These are phyloP conservation scores for Amanita fuliginea DNA, from an alignment of 768 basidiomycete species.

Conservation along the genomic window DNA sequence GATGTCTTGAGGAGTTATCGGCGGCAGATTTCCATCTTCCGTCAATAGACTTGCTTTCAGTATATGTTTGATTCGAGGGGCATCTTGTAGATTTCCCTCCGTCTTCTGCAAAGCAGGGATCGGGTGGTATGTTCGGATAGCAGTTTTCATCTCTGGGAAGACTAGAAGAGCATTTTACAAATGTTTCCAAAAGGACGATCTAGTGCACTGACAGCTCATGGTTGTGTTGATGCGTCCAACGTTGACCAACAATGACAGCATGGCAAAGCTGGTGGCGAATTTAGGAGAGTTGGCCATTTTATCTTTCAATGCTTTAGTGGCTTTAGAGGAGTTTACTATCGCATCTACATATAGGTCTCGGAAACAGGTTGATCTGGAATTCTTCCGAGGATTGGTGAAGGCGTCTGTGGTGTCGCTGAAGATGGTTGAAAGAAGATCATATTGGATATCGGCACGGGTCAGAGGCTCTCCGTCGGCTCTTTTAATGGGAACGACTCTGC, in stretches of 20 bases:
- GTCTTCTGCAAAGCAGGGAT: slow-evolving; percentile 63
- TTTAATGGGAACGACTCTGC: slow-evolving; percentile 36
- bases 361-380: slow-evolving; percentile 37
- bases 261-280: slow-evolving; percentile 63
- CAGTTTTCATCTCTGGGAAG: slow-evolving; percentile 73
- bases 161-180: slow-evolving; percentile 26
- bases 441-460: slow-evolving; percentile 59
- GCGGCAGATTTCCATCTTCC: slow-evolving; percentile 30
- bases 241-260: slow-evolving; percentile 64
- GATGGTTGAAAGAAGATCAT: slow-evolving; percentile 67
- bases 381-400: slow-evolving; percentile 35
- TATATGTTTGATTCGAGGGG: slow-evolving; percentile 67
- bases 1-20: slow-evolving; percentile 48
- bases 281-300: slow-evolving; percentile 51
- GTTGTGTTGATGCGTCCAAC: slow-evolving; percentile 77
- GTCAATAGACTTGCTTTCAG: slow-evolving; percentile 50
- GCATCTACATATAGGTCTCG: slow-evolving; percentile 46
- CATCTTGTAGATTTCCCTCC: slow-evolving; percentile 64
- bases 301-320: slow-evolving; percentile 60
- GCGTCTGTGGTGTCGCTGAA: slow-evolving; percentile 58
- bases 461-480: slow-evolving; percentile 57
- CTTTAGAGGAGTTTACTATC: slow-evolving; percentile 48
- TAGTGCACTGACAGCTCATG: slow-evolving; percentile 55
- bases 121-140: slow-evolving; percentile 69
- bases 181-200: slow-evolving; percentile 5